Conservation (phyloP, 2,329 filamentous ascomycete genomes). For the Sclerotinia borealis region DNA sequence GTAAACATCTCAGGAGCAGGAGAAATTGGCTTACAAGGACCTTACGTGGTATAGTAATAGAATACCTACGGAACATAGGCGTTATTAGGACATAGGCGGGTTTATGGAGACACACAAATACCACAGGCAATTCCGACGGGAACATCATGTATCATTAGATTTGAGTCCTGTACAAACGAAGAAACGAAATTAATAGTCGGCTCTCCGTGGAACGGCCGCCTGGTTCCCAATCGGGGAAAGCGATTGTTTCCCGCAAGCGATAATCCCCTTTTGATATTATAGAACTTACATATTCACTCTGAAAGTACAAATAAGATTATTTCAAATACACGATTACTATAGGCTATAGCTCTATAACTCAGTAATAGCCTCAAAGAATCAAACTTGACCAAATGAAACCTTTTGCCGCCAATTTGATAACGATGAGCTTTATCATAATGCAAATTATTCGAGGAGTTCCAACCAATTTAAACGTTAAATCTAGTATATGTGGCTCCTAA, state of each 20-base stretch:
- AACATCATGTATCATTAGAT: background rate
- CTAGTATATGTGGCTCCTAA: background rate
- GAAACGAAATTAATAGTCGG: background rate
- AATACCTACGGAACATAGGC: background rate
- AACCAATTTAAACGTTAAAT: background rate
- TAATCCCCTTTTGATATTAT: no score
- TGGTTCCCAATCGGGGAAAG: no score
- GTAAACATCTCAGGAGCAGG: background rate
- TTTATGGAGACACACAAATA: conserved; percentile 3
- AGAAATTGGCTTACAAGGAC: background rate
- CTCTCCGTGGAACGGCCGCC: no score
- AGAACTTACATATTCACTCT: no score
- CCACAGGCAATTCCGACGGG: background rate
- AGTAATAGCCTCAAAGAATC: background rate
- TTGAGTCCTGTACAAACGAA: background rate
- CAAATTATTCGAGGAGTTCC: no score
- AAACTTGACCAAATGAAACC: background rate
- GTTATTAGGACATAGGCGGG: background rate
- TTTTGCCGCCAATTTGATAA: background rate
- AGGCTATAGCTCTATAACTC: no score
- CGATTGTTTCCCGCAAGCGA: no score
- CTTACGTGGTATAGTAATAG: background rate
- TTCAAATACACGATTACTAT: no score
- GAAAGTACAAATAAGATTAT: no score
- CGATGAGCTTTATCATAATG: background rate